These are phyloP conservation scores for Coffea eugenioides DNA, from an alignment of 257 asterid genomes.

Conservation along the genomic window DNA sequence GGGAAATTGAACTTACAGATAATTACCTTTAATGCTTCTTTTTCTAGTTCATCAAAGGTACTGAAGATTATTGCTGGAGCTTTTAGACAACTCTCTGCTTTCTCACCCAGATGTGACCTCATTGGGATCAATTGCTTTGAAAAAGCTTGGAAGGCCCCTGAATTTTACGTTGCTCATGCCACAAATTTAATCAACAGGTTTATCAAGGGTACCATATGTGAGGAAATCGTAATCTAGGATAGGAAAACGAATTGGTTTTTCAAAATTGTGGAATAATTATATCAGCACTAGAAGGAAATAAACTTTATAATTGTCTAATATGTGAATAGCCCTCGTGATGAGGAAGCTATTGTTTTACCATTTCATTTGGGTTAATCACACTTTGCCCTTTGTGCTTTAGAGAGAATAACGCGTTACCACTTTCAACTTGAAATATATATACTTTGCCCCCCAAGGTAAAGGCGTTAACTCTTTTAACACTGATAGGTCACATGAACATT, in stretches of 20 bases:
- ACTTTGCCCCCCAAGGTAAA: too few species aligned
- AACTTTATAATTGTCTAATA: neutral
- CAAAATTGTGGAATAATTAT: neutral
- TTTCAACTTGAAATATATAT: too few species aligned
- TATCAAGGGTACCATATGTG: slow-evolving; percentile 50
- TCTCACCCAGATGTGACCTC: too few species aligned
- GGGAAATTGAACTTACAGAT: slow-evolving; percentile 37
- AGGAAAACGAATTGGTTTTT: neutral
- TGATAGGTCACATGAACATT: too few species aligned
- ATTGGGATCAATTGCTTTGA: slow-evolving; percentile 44
- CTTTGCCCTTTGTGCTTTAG: too few species aligned
- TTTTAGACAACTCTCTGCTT: slow-evolving; percentile 36
- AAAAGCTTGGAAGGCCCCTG: slow-evolving; percentile 53
- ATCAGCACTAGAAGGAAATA: slow-evolving; percentile 44
- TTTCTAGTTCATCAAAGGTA: slow-evolving; percentile 49
- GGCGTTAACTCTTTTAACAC: too few species aligned
- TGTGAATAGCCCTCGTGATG: too few species aligned
- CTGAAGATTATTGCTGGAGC: slow-evolving; percentile 51
- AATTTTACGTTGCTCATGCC: slow-evolving; percentile 45
- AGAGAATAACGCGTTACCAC: too few species aligned
- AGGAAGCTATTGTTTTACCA: too few species aligned
- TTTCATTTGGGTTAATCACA: too few species aligned
- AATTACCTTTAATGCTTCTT: slow-evolving; percentile 32
- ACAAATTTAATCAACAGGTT: slow-evolving; percentile 39
- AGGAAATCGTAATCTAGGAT: slow-evolving; percentile 41